Evolutionary conservation across 768 basidiomycete genomes (phyloP), one percentile per base, ranked within the genome.

Genomic region (Pseudohyphozyma bogoriensis): DNA sequence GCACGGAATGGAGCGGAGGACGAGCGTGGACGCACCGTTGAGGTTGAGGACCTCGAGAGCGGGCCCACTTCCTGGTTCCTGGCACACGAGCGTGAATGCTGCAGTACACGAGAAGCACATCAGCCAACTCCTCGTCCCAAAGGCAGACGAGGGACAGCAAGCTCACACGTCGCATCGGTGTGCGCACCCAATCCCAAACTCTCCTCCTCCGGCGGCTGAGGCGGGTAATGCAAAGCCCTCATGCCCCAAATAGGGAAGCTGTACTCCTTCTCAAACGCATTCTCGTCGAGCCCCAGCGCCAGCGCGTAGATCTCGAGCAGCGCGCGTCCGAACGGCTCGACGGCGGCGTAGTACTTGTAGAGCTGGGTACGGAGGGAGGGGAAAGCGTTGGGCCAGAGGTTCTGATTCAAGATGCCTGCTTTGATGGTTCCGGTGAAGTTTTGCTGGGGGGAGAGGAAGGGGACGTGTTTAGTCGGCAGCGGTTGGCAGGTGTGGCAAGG

Each of bases 11-110:
- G n/a, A n/a, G n/a, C n/a, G n/a, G n/a, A n/a, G n/a, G n/a, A n/a
- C n/a, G n/a, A n/a, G n/a, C n/a, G n/a, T n/a, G n/a, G n/a, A n/a
- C n/a, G n/a, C n/a, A n/a, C n/a, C 62, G 40, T 64, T 64, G 46
- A 64, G 31, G 42, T 64, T 64, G 44, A 64, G 62, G 3, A 64
- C 62, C n/a, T 64, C 58, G 4, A 64, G 53, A 24, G 45, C 62
- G 1, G 58, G 54, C 26, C 45, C 29, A 37, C 51, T 55, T 18
- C 47, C 46, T 2, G 58, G 45, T 18, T 58, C 58, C 29, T 64
- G 62, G 18, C 47, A 47, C 5, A 64, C 58, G 13, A 64, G 46
- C 10, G 62, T 64, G 54, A 64, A 64, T 18, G 37, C 37, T 37
- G 37, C 10, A 37, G 10, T 37, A 22, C 42, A 58, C n/a, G 33